Conservation (phyloP, 805 yeast genomes). For the Brettanomyces sp. region DNA sequence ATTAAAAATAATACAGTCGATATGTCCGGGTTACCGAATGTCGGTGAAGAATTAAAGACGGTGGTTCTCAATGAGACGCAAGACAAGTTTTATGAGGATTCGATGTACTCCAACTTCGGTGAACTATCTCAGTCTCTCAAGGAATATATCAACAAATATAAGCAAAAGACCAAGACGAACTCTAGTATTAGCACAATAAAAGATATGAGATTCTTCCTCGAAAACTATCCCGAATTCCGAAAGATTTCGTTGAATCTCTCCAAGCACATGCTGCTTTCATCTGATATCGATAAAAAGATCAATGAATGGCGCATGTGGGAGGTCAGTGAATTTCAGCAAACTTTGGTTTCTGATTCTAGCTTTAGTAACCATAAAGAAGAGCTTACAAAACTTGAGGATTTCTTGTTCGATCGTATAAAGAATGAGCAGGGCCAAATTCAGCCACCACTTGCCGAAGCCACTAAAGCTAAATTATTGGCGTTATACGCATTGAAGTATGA, state of each 20-base stretch:
- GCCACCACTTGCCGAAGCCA: conserved; percentile 35
- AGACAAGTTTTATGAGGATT: conserved; percentile 69
- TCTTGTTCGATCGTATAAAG: conserved; percentile 31
- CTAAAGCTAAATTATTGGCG: conserved; percentile 65
- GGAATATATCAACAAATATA: conserved; percentile 74
- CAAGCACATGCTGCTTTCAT: conserved; percentile 84
- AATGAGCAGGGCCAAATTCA: conserved; percentile 12
- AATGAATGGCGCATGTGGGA: conserved; percentile 63
- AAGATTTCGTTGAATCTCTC: conserved; percentile 81
- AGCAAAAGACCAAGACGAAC: conserved; percentile 65
- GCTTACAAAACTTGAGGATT: conserved; percentile 41
- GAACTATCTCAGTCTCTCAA: conserved; percentile 86
- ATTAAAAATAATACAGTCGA: conserved; percentile 75
- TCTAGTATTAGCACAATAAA: conserved; percentile 67
- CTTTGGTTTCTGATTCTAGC: conserved; percentile 55
- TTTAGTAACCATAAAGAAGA: conserved; percentile 38
- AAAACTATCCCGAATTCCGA: conserved; percentile 88
- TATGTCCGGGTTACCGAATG: conserved; percentile 44
- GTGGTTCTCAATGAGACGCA: conserved; percentile 59
- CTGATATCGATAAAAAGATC: conserved; percentile 75
- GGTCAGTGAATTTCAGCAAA: conserved; percentile 84
- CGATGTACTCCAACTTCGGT: conserved; percentile 88
- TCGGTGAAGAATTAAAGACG: conserved; percentile 49
- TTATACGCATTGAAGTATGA: conserved; percentile 71
- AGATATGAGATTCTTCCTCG: conserved; percentile 86